phyloP scores from a whole-genome alignment of 2,329 filamentous ascomycete genomes.

The Phialophora macrospora region DNA sequence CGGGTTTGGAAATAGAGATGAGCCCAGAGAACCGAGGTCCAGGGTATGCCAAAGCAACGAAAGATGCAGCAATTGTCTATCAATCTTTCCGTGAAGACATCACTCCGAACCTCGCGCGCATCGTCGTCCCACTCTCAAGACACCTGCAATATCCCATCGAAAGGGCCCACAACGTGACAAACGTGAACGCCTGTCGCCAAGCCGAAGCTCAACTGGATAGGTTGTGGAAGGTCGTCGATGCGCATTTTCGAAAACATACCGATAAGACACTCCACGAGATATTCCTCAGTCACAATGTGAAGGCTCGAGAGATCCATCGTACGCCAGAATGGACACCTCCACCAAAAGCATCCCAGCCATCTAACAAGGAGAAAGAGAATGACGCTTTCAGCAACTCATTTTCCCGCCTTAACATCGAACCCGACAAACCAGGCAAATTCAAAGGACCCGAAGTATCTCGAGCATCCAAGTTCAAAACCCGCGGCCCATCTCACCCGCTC shows the following conservation, averaged over 20 bases:
- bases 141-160: conserved; percentile 57
- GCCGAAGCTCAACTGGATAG: conserved; percentile 57
- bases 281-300: conserved; percentile 9
- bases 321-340: conserved; percentile 16
- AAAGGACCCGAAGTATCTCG: conserved; percentile 13
- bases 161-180: conserved; percentile 55
- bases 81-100: background rate
- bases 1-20: conserved; percentile 45
- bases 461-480: conserved; percentile 19
- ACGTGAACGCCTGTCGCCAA: conserved; percentile 49
- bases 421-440: conserved; percentile 21
- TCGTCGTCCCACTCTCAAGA: conserved; percentile 22
- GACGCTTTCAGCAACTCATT: conserved; percentile 15
- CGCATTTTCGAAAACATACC: conserved; percentile 16
- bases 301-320: conserved; percentile 19
- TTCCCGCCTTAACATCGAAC: conserved; percentile 9
- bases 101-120: conserved; percentile 1
- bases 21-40: conserved; percentile 29
- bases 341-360: conserved; percentile 10
- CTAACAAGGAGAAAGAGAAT: conserved; percentile 11
- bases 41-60: background rate
- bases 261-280: conserved; percentile 14
- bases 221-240: conserved; percentile 53
- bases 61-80: conserved; percentile 11
- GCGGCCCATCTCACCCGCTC: conserved; percentile 7